Conservation (phyloP, 1,139 yeast species). For the Sugiyamaella paludigena region DNA sequence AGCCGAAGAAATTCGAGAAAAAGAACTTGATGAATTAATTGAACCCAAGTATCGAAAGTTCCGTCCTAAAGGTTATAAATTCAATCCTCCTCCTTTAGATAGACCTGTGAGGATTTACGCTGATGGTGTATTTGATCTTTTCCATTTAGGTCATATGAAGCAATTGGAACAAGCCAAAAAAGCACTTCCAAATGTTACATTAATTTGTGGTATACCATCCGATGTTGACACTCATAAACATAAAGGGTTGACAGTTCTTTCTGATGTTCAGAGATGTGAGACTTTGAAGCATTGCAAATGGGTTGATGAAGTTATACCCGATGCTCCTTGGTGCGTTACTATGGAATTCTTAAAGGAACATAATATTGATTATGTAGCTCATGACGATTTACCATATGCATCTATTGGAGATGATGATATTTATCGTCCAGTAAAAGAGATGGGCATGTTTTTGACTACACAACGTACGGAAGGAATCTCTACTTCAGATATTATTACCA, state of each 20-base stretch:
- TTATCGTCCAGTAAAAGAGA: slow-evolving; percentile 84
- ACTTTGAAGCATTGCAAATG: slow-evolving; percentile 87
- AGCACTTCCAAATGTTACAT: slow-evolving; percentile 76
- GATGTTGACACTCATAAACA: slow-evolving; percentile 88
- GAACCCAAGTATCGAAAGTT: slow-evolving; percentile 42
- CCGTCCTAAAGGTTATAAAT: slow-evolving; percentile 43
- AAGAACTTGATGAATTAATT: slow-evolving; percentile 53
- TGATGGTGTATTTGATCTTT: slow-evolving; percentile 95
- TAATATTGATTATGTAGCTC: slow-evolving; percentile 92
- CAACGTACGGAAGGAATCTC: slow-evolving; percentile 97
- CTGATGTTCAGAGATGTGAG: slow-evolving; percentile 85
- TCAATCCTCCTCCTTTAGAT: slow-evolving; percentile 81
- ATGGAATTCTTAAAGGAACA: slow-evolving; percentile 76
- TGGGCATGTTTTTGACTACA: slow-evolving; percentile 88
- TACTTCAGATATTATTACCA: slow-evolving; percentile 92
- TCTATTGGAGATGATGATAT: slow-evolving; percentile 86
- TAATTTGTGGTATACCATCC: slow-evolving; percentile 89
- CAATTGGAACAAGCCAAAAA: slow-evolving; percentile 96
- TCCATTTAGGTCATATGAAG: slow-evolving; percentile 96
- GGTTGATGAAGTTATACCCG: slow-evolving; percentile 94
- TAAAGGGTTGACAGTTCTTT: slow-evolving; percentile 87
- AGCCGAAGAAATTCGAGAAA: slow-evolving; percentile 40
- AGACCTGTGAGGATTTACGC: slow-evolving; percentile 91
- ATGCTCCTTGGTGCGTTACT: slow-evolving; percentile 95
- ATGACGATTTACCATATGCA: slow-evolving; percentile 94